Evolutionary conservation across 306 rosid genomes (phyloP).

Genomic region (cucumber (Cucumis sativus)): DNA sequence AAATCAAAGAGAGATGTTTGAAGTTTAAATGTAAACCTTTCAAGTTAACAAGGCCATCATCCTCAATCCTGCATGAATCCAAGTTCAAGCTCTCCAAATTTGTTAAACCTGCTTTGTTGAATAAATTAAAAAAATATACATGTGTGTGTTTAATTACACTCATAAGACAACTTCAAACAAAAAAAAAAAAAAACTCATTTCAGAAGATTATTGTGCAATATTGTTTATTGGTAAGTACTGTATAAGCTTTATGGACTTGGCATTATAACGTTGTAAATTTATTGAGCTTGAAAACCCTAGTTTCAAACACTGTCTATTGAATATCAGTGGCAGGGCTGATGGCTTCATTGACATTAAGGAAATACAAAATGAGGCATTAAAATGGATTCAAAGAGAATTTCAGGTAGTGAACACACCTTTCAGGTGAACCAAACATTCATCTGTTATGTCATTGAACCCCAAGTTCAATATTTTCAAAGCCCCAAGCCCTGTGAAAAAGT

Average conservation of each 20-base stretch:
- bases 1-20: not conserved
- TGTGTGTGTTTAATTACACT: not conserved
- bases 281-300: not conserved
- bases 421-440: constrained; percentile 63
- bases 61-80: constrained; percentile 79
- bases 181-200: not conserved
- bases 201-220: not conserved
- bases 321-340: not conserved
- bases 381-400: not conserved
- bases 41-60: constrained; percentile 67
- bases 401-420: constrained; percentile 42
- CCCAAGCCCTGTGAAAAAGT: constrained; percentile 44
- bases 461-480: constrained; percentile 66
- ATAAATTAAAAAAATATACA: not conserved
- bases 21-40: constrained; percentile 37
- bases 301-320: not conserved
- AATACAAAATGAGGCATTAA: not conserved
- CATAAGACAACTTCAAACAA: not conserved
- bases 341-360: not conserved
- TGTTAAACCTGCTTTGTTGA: constrained; percentile 43
- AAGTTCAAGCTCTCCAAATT: constrained; percentile 81
- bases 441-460: constrained; percentile 59
- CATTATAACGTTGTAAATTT: not conserved
- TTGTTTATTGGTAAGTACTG: not conserved
- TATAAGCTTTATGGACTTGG: not conserved